Evolutionary conservation across 129 eudicot genomes (phyloP), one percentile per base, ranked within the genome.

Genomic region (Dittrichia graveolens): DNA sequence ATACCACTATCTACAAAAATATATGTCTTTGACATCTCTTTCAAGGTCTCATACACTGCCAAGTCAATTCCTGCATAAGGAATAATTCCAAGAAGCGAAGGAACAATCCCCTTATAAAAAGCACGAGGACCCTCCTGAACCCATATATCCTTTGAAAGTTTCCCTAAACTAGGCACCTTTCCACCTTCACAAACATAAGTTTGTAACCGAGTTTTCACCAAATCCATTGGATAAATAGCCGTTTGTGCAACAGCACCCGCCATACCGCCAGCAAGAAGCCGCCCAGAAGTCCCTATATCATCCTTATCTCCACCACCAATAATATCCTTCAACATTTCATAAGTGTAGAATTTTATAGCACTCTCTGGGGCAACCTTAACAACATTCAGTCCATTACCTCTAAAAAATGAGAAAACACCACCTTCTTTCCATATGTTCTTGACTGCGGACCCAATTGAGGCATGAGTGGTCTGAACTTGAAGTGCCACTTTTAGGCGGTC

Each of bases 171-270:
- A 15, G 96, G 98, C 66, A 75, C 92, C 76, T 73, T 84, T 31
- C 98, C 98, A 53, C 82, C 79, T 2, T 82, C 85, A 75, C 95
- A 82, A 15, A 63, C 84, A 71, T 73, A 79, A 49, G 98, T 94
- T 60, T 94, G 98, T 79, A 94, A 83, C 15, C 98, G 87, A 18
- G 98, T 94, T 73, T 94, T 94, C 65, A 94, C 96, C 59, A 94
- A 87, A 88, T 94, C 98, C 93, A 94, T 85, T 0, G 98, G 98
- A 73, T 94, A 94, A 50, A 94, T 94, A 47, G 96, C 85, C 8
- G 98, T 84, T 72, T 94, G 98, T 3, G 98, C 98, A 67, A 90
- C 95, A 0, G 98, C 96, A 63, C 98, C 98, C 0, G 98, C 98
- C 79, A 93, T 37, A 73, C 98, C 96, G 8, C 96, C 98, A n/a